These are phyloP conservation scores for Knoxdaviesia proteae DNA, from an alignment of 2,329 filamentous ascomycete genomes.

Conservation along the genomic window DNA sequence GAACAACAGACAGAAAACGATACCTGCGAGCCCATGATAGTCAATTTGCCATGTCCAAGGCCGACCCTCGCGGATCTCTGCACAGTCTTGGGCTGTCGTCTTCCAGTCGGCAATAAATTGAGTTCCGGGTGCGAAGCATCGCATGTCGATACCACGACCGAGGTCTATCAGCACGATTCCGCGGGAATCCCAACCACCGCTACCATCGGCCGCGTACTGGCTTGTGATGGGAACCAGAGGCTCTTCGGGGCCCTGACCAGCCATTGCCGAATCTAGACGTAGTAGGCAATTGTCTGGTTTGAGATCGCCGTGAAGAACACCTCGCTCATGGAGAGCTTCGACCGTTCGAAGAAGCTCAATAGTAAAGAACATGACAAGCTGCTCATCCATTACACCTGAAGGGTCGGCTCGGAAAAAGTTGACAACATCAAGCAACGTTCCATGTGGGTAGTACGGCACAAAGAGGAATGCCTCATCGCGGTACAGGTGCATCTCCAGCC, in stretches of 20 bases:
- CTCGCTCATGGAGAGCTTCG: conserved; percentile 62
- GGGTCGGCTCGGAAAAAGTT: conserved; percentile 61
- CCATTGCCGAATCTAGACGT: conserved; percentile 40
- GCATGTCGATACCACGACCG: conserved; percentile 85
- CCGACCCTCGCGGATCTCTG: conserved; percentile 81
- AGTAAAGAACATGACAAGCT: conserved; percentile 84
- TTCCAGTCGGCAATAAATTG: conserved; percentile 95
- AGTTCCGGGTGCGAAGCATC: conserved; percentile 45
- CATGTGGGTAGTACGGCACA: conserved; percentile 71
- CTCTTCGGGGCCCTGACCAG: conserved; percentile 10
- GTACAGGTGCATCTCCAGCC: conserved; percentile 83
- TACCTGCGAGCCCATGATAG: conserved; percentile 79
- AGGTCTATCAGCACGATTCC: conserved; percentile 86
- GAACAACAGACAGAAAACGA: conserved; percentile 74
- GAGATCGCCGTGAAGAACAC: conserved; percentile 76
- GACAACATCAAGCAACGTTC: conserved; percentile 84
- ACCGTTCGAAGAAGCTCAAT: conserved; percentile 80
- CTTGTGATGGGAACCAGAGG: conserved; percentile 21
- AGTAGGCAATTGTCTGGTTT: conserved; percentile 93
- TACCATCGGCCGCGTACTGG: conserved; percentile 54
- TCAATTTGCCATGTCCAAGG: conserved; percentile 98
- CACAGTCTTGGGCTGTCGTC: conserved; percentile 67
- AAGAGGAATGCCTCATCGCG: conserved; percentile 76
- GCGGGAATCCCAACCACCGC: conserved; percentile 57
- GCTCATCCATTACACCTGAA: conserved; percentile 67